Evolutionary conservation across 768 basidiomycete genomes (phyloP), one percentile per base, ranked within the genome.

Genomic region (Podaxis sp.): DNA sequence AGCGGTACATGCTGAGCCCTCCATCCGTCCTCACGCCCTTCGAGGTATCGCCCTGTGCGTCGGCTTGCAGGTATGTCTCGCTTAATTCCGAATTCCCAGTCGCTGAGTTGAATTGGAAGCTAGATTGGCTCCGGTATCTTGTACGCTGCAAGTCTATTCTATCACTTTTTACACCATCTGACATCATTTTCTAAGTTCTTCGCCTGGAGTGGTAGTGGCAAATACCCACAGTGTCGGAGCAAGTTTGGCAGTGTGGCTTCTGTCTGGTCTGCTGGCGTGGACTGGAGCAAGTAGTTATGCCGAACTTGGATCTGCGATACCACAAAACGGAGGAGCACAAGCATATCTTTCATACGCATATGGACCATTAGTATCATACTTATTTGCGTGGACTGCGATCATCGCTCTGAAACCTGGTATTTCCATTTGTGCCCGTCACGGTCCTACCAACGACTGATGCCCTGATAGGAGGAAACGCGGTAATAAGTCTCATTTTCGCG

Each of bases 381-480:
- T 97, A 9, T 99, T 93, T 74, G 88, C 94, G 14, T 99, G 95
- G 93, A 95, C 93, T 13, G 89, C 93, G 3, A 95, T 95, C 57
- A 88, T 90, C 42, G 90, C 91, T 14, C 75, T 96, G 16, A 94
- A 88, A 69, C 94, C 95, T 68, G 89, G 89, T 89, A 65, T 55
- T 74, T 64, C 32, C 40, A 46, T 28, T 5, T 28, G 52, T 35
- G 35, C 44, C 37, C 44, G 37, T 54, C 23, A 4, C 23, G 28
- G 16, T 32, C 48, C 13, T 25, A 23, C 36, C 7, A 23, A 62
- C 28, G n/a, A 23, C 5, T 46, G 28, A 61, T 64, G 4, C 44
- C 47, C 65, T 46, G 27, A 13, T 62, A 88, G 91, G 91, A 58
- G 73, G 81, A 42, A 88, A 86, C 67, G 91, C 95, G 1, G 92